phyloP scores from a whole-genome alignment of 441 rosid genomes.

The Codiaeum variegatum region DNA sequence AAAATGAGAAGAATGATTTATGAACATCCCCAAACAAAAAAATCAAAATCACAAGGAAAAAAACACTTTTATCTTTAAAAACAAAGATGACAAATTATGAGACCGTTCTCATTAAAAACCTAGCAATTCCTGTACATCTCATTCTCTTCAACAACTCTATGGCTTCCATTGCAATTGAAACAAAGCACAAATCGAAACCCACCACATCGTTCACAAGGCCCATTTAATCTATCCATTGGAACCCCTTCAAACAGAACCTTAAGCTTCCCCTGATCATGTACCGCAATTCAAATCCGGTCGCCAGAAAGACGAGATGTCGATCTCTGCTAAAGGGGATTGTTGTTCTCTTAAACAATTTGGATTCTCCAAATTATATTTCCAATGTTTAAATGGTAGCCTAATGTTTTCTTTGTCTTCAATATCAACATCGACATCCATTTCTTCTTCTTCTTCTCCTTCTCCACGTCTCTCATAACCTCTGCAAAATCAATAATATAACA shows the following conservation, averaged over 20 bases:
- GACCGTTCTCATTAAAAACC: constrained; percentile 91
- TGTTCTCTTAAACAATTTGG: constrained; percentile 18
- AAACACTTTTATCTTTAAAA: constrained; percentile 8
- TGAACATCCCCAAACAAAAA: background rate
- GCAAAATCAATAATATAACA: constrained; percentile 39
- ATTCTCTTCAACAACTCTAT: constrained; percentile 36
- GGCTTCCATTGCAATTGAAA: constrained; percentile 66
- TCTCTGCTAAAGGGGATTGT: constrained; percentile 38
- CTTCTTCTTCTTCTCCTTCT: constrained; percentile 27
- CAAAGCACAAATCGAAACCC: constrained; percentile 67
- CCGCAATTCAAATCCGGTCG: constrained; percentile 68
- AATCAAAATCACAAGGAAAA: background rate
- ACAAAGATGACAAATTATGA: constrained; percentile 63
- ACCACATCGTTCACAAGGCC: constrained; percentile 49
- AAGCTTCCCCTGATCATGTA: constrained; percentile 71
- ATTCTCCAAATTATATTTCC: constrained; percentile 24
- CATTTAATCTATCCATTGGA: constrained; percentile 25
- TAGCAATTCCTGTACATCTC: constrained; percentile 44
- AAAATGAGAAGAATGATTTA: background rate
- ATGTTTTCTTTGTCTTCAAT: constrained; percentile 56
- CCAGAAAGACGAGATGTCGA: constrained; percentile 48
- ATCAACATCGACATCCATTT: constrained; percentile 25
- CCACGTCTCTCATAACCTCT: constrained; percentile 49
- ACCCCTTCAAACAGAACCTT: constrained; percentile 62
- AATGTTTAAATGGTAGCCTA: constrained; percentile 27